Percentiles rank a stretch among this genome's conserved stretches.
phyloP scores from a whole-genome alignment of 306 rosid genomes.

The Alnus rubra region DNA sequence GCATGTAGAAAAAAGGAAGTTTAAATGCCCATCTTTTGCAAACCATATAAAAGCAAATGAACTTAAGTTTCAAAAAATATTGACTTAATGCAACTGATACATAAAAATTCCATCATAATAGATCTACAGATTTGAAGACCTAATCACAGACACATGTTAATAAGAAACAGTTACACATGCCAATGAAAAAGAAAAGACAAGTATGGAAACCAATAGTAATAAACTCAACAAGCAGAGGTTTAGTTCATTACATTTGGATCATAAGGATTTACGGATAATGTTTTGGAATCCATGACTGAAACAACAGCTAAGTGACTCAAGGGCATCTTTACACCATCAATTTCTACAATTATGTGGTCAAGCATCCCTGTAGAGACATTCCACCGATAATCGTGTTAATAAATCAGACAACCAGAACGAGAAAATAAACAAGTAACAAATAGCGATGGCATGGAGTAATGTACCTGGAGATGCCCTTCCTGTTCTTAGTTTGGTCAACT shows the following conservation, averaged over 20 bases:
- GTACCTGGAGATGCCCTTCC: slow-evolving; percentile 97
- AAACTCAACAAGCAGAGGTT: neutral
- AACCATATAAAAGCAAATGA: neutral
- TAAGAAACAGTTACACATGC: neutral
- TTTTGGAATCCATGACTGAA: slow-evolving; percentile 79
- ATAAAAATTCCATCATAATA: neutral
- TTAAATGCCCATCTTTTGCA: neutral
- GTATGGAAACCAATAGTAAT: neutral
- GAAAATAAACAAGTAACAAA: neutral
- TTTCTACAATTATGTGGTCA: slow-evolving; percentile 90
- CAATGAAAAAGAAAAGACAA: neutral
- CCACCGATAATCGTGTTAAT: neutral
- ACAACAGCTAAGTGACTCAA: slow-evolving; percentile 81
- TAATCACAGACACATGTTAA: neutral
- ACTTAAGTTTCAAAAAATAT: neutral
- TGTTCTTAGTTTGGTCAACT: slow-evolving; percentile 71
- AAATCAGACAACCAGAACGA: neutral
- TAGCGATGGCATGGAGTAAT: neutral
- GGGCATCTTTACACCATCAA: slow-evolving; percentile 77
- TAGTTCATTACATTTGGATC: slow-evolving; percentile 63
- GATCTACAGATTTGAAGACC: neutral
- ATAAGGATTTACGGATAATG: slow-evolving; percentile 82
- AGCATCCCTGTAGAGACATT: slow-evolving; percentile 75
- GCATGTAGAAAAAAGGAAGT: neutral
- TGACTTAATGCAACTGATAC: slow-evolving; percentile 1